Percentiles rank a stretch among this genome's conserved stretches.
Evolutionary conservation across 495 filamentous ascomycete species (phyloP).

Genomic region (Hypoxylon crocopeplum): DNA sequence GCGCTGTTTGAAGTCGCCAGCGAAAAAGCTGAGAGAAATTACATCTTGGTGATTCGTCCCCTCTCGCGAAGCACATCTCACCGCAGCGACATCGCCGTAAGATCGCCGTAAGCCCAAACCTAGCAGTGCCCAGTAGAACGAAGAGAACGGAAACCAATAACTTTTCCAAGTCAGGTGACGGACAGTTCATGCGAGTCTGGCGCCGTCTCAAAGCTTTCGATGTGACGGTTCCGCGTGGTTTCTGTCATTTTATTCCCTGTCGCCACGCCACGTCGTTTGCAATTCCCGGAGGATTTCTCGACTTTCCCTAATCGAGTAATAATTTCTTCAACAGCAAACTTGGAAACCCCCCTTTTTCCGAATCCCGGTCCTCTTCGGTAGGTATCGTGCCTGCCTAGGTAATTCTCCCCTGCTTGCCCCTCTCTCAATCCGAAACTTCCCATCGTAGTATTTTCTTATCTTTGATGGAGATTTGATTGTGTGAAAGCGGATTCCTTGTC

Average conservation of each 20-base stretch:
- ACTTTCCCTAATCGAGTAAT: conserved; percentile 35
- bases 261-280: not conserved
- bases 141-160: conserved; percentile 16
- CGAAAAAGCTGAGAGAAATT: too few species aligned
- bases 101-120: not conserved
- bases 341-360: conserved; percentile 1
- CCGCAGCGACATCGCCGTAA: conserved; percentile 5
- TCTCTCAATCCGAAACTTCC: too few species aligned
- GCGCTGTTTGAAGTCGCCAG: too few species aligned
- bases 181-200: conserved; percentile 26
- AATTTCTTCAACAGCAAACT: not conserved
- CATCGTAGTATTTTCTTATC: too few species aligned
- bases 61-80: not conserved
- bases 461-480: too few species aligned
- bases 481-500: too few species aligned
- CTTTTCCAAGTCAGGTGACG: conserved; percentile 30
- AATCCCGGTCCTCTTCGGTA: not conserved
- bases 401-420: too few species aligned
- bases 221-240: conserved; percentile 10
- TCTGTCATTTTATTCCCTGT: conserved; percentile 15
- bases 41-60: not conserved
- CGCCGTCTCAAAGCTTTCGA: not conserved
- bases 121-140: not conserved
- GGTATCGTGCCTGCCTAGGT: too few species aligned
- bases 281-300: not conserved